Evolutionary conservation across 192 early-diverging fungal genomes (phyloP).

Genomic region (Phlyctochytrium bullatum): DNA sequence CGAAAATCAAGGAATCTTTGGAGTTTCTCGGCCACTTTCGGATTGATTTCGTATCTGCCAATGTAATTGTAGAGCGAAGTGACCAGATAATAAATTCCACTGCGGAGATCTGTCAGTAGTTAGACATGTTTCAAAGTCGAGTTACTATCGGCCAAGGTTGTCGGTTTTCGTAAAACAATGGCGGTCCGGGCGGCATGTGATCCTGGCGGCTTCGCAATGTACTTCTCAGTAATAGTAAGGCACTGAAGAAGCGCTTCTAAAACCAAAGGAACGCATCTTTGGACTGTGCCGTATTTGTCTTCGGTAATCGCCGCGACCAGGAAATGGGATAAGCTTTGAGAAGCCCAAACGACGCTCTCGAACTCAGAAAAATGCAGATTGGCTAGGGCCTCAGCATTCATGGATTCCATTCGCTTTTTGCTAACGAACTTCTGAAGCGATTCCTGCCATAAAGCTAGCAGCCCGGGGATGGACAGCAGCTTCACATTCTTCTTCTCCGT

Average conservation of each 20-base stretch:
- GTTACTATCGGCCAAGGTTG: not conserved
- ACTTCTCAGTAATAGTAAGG: constrained; percentile 12
- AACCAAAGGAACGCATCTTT: constrained; percentile 18
- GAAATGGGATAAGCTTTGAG: constrained; percentile 13
- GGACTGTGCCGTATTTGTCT: constrained; percentile 24
- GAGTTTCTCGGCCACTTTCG: constrained; percentile 10
- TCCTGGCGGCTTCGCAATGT: constrained; percentile 8
- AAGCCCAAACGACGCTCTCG: not conserved
- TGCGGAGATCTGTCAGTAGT: constrained; percentile 12
- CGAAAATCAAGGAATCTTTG: constrained; percentile 10
- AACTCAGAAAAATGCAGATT: not conserved
- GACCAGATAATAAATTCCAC: constrained; percentile 17
- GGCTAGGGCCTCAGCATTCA: not conserved
- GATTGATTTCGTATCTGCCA: constrained; percentile 16
- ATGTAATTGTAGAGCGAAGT: constrained; percentile 9
- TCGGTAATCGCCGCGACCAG: constrained; percentile 23
- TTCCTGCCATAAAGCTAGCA: not conserved
- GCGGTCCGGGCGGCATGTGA: not conserved
- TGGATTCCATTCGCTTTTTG: not conserved
- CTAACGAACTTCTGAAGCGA: not conserved
- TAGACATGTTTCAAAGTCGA: not conserved
- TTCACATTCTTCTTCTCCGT: too few species aligned
- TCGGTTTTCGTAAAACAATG: too few species aligned
- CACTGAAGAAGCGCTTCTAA: constrained; percentile 12
- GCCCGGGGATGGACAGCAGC: not conserved